Evolutionary conservation across 2,329 filamentous ascomycete species (phyloP).

Genomic region (Colletotrichum sp.): DNA sequence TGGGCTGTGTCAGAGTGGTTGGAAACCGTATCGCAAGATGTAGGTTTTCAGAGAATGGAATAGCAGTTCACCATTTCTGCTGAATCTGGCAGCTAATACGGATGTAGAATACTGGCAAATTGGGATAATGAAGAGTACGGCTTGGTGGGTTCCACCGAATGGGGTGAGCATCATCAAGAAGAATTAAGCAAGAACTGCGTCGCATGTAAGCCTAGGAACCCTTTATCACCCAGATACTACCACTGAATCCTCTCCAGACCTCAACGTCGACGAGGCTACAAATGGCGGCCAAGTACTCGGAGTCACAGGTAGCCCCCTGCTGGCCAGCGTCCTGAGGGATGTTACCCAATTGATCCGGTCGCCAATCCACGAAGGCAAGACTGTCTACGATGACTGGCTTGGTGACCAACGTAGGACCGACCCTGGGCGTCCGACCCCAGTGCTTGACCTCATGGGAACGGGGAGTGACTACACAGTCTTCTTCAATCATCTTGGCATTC

Average conservation of each 20-base stretch:
- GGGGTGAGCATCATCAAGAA: slow-evolving; percentile 72
- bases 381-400: slow-evolving; percentile 49
- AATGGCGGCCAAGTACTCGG: background rate
- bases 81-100: slow-evolving; percentile 5
- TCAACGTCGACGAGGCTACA: background rate
- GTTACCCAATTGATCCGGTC: slow-evolving; percentile 49
- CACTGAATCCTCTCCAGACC: background rate
- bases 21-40: background rate
- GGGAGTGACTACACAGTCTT: slow-evolving; percentile 66
- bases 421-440: slow-evolving; percentile 36
- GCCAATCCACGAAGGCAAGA: slow-evolving; percentile 54
- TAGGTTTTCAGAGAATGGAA: background rate
- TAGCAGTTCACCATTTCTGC: accelerated
- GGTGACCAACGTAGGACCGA: background rate
- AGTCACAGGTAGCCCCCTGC: background rate
- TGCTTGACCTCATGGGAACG: slow-evolving; percentile 57
- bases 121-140: slow-evolving; percentile 75
- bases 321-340: slow-evolving; percentile 26
- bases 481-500: slow-evolving; percentile 61
- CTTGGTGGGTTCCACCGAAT: slow-evolving; percentile 74
- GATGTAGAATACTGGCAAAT: slow-evolving; percentile 67
- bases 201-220: slow-evolving; percentile 54
- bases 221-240: accelerated
- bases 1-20: background rate
- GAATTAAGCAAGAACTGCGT: slow-evolving; percentile 69